These are phyloP conservation scores for Begonia peltatifolia DNA, from an alignment of 306 rosid species.

Conservation along the genomic window DNA sequence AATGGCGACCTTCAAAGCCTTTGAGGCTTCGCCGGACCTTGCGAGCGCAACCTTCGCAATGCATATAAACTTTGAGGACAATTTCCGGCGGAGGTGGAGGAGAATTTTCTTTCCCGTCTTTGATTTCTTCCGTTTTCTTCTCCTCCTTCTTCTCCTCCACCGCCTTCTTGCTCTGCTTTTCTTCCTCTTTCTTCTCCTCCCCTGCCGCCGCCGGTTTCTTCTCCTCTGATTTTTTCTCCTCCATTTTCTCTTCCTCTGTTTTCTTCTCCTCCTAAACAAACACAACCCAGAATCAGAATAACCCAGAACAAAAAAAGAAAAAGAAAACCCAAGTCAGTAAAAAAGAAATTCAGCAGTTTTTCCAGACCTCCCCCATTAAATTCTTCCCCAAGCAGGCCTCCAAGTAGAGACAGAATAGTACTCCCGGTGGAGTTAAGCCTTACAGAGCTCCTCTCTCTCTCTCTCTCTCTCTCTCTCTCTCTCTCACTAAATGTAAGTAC, in stretches of 20 bases:
- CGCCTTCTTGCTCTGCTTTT: constrained; percentile 6
- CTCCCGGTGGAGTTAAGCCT: too few relatives aligned
- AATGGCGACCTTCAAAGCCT: constrained; percentile 53
- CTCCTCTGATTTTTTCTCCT: constrained; percentile 33
- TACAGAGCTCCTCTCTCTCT: too few relatives aligned
- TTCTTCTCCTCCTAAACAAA: constrained; percentile 49
- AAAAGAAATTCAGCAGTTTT: background rate
- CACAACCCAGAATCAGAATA: constrained; percentile 4
- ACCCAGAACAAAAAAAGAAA: background rate
- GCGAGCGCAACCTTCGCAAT: constrained; percentile 96
- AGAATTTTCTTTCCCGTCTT: constrained; percentile 5
- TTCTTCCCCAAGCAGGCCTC: background rate
- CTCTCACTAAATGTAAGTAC: too few relatives aligned
- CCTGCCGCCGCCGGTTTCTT: constrained; percentile 14
- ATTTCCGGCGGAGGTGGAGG: constrained; percentile 54
- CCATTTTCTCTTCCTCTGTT: constrained; percentile 33
- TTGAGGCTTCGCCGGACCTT: constrained; percentile 76
- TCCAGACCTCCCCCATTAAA: constrained; percentile 17
- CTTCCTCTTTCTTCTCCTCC: constrained; percentile 17
- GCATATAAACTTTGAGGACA: constrained; percentile 81
- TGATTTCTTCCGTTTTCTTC: constrained; percentile 19
- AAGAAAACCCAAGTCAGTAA: background rate
- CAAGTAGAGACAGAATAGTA: too few relatives aligned
- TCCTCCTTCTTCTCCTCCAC: constrained; percentile 24
- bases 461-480: too few relatives aligned